Evolutionary conservation across 495 filamentous ascomycete genomes (phyloP).

Genomic region (Penicillium diatomitis): DNA sequence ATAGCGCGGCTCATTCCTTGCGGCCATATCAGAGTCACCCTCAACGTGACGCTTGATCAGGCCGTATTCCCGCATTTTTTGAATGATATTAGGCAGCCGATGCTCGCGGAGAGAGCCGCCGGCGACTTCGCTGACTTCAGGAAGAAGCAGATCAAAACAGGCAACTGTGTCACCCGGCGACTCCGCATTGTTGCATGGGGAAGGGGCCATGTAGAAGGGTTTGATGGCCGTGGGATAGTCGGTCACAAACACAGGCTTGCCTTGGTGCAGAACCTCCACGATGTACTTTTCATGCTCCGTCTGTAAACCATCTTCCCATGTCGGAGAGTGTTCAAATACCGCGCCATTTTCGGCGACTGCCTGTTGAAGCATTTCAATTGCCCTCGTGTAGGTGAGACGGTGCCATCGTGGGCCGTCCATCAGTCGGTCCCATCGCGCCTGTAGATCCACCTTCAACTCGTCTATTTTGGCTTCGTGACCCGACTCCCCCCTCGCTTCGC

Average conservation of each 20-base stretch:
- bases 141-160: constrained; percentile 92
- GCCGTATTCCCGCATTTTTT: constrained; percentile 62
- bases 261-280: constrained; percentile 58
- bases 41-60: constrained; percentile 27
- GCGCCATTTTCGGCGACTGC: constrained; percentile 41
- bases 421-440: constrained; percentile 62
- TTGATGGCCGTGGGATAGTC: constrained; percentile 81
- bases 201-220: constrained; percentile 91
- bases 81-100: constrained; percentile 57
- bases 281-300: constrained; percentile 91
- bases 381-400: constrained; percentile 76
- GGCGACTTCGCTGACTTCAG: constrained; percentile 79
- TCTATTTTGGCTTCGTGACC: constrained; percentile 24
- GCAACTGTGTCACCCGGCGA: constrained; percentile 54
- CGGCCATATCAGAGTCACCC: constrained; percentile 2
- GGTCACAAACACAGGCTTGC: constrained; percentile 80
- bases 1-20: constrained; percentile 19
- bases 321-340: constrained; percentile 55
- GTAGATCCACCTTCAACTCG: constrained; percentile 38
- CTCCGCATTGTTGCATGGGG: constrained; percentile 12
- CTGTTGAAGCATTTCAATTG: constrained; percentile 57
- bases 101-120: constrained; percentile 94
- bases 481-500: constrained; percentile 29
- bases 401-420: constrained; percentile 55
- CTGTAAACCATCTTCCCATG: constrained; percentile 68